Conservation (phyloP, 2,329 filamentous ascomycete genomes). For the Aspergillus niger region DNA sequence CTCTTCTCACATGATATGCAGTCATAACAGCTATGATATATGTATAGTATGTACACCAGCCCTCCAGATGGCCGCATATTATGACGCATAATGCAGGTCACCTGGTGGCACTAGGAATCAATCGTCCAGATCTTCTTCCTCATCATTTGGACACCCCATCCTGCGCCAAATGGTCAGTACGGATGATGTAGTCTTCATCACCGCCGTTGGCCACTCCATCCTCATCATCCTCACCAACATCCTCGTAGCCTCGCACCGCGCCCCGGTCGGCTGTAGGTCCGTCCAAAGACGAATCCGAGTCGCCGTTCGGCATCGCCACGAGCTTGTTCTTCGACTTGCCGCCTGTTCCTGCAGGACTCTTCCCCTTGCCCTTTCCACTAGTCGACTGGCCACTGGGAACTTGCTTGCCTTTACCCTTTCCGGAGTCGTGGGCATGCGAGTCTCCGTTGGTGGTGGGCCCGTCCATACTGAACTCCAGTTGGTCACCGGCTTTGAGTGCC, state of each 20-base stretch:
- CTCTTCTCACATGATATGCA: neutral
- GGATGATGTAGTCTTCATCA: constrained; percentile 43
- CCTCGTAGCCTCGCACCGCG: constrained; percentile 14
- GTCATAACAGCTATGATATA: neutral
- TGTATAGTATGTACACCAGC: constrained; percentile 3
- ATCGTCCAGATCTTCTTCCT: too few species aligned
- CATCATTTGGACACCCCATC: constrained; percentile 13
- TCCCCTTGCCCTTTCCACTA: constrained; percentile 32
- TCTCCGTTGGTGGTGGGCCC: constrained; percentile 33
- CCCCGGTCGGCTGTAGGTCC: constrained; percentile 17
- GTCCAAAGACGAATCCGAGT: constrained; percentile 36
- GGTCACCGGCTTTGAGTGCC: constrained; percentile 32
- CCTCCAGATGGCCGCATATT: neutral
- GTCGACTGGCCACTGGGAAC: constrained; percentile 35
- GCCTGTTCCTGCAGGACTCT: constrained; percentile 13
- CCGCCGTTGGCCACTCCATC: constrained; percentile 30
- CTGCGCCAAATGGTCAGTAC: constrained; percentile 38
- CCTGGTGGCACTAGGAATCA: neutral
- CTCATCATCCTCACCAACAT: constrained; percentile 29
- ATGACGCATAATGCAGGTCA: neutral
- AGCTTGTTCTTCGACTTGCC: constrained; percentile 44
- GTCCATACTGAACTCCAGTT: constrained; percentile 21
- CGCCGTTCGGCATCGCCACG: constrained; percentile 35
- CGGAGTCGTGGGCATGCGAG: constrained; percentile 20
- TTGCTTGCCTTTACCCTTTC: constrained; percentile 38